phyloP scores from a whole-genome alignment of 2,329 filamentous ascomycete species.

The Alternaria brassicae region DNA sequence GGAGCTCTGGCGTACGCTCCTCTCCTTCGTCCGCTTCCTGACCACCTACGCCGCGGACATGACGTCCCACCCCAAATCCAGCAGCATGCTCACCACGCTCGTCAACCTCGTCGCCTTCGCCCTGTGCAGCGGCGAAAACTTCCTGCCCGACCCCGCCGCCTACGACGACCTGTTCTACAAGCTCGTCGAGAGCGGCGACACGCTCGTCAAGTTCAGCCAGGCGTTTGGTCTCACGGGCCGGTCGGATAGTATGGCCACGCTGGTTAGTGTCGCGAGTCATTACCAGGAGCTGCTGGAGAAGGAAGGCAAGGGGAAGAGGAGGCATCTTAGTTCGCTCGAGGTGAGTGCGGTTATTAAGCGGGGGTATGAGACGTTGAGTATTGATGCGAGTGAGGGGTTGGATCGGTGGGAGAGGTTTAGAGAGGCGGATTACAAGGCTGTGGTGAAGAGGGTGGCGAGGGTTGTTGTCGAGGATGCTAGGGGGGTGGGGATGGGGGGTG shows the following conservation, averaged over 20 bases:
- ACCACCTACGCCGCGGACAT: constrained; percentile 85
- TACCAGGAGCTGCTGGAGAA: constrained; percentile 81
- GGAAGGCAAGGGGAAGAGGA: constrained; percentile 58
- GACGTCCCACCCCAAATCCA: constrained; percentile 70
- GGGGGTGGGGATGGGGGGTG: constrained; percentile 52
- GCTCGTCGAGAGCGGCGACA: constrained; percentile 87
- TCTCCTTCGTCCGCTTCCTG: constrained; percentile 88
- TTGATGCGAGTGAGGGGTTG: constrained; percentile 85
- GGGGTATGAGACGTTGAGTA: constrained; percentile 92
- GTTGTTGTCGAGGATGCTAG: constrained; percentile 76
- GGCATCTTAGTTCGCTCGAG: constrained; percentile 79
- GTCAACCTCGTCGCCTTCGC: constrained; percentile 85
- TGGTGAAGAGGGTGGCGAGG: constrained; percentile 87
- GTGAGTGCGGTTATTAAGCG: constrained; percentile 93
- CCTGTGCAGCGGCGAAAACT: constrained; percentile 85
- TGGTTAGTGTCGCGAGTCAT: constrained; percentile 82
- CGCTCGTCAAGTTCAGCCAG: constrained; percentile 80
- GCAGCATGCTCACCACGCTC: constrained; percentile 75
- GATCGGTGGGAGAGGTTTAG: constrained; percentile 86
- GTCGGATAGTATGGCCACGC: constrained; percentile 74
- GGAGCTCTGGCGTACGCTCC: constrained; percentile 87
- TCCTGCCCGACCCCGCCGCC: constrained; percentile 82
- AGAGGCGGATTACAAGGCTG: constrained; percentile 81
- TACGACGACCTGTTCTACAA: constrained; percentile 99
- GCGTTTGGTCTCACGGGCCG: constrained; percentile 65